Conservation (phyloP, 2,329 filamentous ascomycete species). For the Sphaerulina vaccinii region DNA sequence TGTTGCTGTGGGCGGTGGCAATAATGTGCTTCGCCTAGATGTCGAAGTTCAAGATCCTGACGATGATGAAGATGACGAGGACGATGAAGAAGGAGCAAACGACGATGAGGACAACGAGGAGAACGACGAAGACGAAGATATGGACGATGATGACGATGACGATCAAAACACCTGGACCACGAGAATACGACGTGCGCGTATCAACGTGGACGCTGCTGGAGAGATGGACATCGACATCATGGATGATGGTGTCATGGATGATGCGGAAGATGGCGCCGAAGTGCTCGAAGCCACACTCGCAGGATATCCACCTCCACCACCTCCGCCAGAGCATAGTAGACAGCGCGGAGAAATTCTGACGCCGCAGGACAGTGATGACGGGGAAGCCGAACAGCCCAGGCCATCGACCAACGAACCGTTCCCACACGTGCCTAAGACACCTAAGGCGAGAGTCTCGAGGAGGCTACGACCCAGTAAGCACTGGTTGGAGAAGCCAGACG, state of each 20-base stretch:
- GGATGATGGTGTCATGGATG: slow-evolving; percentile 40
- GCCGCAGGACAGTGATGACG: slow-evolving; percentile 36
- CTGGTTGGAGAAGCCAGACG: slow-evolving; percentile 79
- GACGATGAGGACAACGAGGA: slow-evolving; percentile 34
- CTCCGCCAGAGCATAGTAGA: slow-evolving; percentile 45
- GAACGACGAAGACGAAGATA: slow-evolving; percentile 30
- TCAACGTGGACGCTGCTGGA: slow-evolving; percentile 35
- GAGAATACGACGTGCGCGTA: slow-evolving; percentile 12
- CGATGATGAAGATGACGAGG: slow-evolving; percentile 44
- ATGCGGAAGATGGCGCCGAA: slow-evolving; percentile 66
- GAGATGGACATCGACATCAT: slow-evolving; percentile 52
- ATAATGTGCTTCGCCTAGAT: slow-evolving; percentile 30
- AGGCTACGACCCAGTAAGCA: slow-evolving; percentile 70
- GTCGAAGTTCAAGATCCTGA: slow-evolving; percentile 44
- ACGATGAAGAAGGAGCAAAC: slow-evolving; percentile 50
- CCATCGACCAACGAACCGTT: slow-evolving; percentile 30
- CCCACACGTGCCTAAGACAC: slow-evolving; percentile 77
- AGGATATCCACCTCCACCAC: slow-evolving; percentile 69
- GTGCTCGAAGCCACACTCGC: slow-evolving; percentile 75
- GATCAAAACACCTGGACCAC: slow-evolving; percentile 41
- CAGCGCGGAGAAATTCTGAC: slow-evolving; percentile 30
- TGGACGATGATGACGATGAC: slow-evolving; percentile 30
- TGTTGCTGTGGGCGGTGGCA: slow-evolving; percentile 12
- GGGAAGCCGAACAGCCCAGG: slow-evolving; percentile 50
- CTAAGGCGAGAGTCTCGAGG: slow-evolving; percentile 47